Base-by-base conservation (phyloP, 306 rosid species). In the Vigna nakashimae region DNA sequence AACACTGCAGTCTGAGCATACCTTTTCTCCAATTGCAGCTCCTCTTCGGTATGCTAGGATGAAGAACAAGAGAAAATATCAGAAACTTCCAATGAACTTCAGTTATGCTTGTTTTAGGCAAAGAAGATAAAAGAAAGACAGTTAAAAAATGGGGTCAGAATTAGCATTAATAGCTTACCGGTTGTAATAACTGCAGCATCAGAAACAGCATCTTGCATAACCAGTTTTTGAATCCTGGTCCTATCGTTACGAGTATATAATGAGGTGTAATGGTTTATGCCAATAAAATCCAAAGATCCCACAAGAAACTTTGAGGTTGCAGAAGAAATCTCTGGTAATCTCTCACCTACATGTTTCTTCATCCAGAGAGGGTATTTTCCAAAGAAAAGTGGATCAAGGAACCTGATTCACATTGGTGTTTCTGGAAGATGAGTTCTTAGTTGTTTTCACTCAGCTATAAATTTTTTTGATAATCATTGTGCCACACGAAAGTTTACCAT, bases 221-320 rank as follows among this genome's bases (percentile, higher is more conserved):
- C 51, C 34, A 94, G 79, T 55, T 94, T 94, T 24, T 87, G 87
- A 46, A 90, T 85, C 58, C 51, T 70, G 24, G 77, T 66, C 85
- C 94, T 87, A 84, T 94, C 98, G 10, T 94, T 92, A 17, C 97
- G 90, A 60, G 97, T 85, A 65, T 90, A 94, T 42, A 92, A 14
- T 15, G 98, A 86, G 30, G 98, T 94, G 75, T 94, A 94, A 66
- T 94, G 98, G 60, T 94, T 94, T 67, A 92, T 64, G 82, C 98
- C 98, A 20, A 94, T 65, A 74, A 94, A 92, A 79, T 94, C 97
- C 77, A 90, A 79, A 18, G 98, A 81, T 65, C 96, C 94, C 75
- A 73, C 57, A 42, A 92, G 91, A 42, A 82, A 71, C 58, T 86
- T 82, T 56, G 91, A 81, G 50, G 45, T 71, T 80, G 75, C 80